These are phyloP conservation scores for Keithomyces neogunnii DNA, from an alignment of 2,329 filamentous ascomycete genomes.

Conservation along the genomic window DNA sequence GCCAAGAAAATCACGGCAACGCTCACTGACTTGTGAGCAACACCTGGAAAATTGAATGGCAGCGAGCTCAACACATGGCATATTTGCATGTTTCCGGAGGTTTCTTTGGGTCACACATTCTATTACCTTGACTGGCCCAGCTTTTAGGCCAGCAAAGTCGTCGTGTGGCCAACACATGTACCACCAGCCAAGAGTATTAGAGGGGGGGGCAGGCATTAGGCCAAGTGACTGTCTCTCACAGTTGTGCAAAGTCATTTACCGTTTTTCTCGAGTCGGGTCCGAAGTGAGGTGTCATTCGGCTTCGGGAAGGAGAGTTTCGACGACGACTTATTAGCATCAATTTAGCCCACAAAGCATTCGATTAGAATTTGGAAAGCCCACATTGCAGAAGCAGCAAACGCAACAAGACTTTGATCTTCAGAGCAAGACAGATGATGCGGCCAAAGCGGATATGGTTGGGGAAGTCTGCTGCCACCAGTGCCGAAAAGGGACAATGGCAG, in stretches of 20 bases:
- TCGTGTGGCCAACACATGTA: background rate
- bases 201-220: no score
- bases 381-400: background rate
- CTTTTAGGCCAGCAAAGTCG: background rate
- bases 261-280: constrained; percentile 5
- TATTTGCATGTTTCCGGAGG: no score
- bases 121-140: background rate
- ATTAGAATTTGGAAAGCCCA: background rate
- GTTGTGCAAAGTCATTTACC: background rate
- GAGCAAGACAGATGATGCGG: background rate
- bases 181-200: background rate
- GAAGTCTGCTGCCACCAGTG: background rate
- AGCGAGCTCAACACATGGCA: background rate
- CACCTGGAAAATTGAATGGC: background rate
- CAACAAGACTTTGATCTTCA: no score
- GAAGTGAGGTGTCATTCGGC: constrained; percentile 6
- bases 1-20: background rate
- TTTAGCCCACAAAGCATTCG: background rate
- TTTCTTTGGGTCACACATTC: no score
- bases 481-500: background rate
- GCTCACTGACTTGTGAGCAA: background rate
- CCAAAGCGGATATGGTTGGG: background rate
- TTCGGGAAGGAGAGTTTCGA: constrained; percentile 1
- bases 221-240: no score
- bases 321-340: background rate